Base-by-base conservation (phyloP, 177 flowering plant species). In the Tripterygium wilfordii region DNA sequence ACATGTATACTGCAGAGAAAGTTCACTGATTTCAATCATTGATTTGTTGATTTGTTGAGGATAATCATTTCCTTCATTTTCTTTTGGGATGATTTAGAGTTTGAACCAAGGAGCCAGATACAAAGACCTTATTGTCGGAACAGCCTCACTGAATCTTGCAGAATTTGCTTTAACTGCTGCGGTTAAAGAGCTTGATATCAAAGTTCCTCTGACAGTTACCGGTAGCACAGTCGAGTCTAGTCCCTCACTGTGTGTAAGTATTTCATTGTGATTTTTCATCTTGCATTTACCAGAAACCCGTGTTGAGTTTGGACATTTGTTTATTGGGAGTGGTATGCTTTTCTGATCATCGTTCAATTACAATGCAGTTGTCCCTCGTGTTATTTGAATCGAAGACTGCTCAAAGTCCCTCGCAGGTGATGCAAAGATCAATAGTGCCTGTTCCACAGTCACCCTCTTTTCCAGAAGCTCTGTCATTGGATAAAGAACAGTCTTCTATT, bases 101-200 rank as follows among this genome's bases (percentile, higher is more conserved):
- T 27, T 57, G 31, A 76, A 71, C 33, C 75, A 63, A 66, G 79
- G 72, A 36, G 39, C 63, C 14, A 79, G 73, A 59, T 70, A 49
- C 60, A 86, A 78, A 61, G 54, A 48, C 9, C 48, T 72, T 29
- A 48, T 72, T 42, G 30, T 82, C 51, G 96, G 92, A 45, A 66
- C 76, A 4, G 78, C 81, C 33, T 61, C 63, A 23, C 54, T 94
- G 58, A 90, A 94, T 58, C 66, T 94, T 40, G 89, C 95, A 27
- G 85, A 86, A 42, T 82, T 52, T 66, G 85, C 77, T 45, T 67
- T 77, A 15, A 50, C 61, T 23, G 64, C 65, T 39, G 79, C 67
- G 38, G 72, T 65, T 42, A 67, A 82, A 40, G 82, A 72, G 45
- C 19, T 76, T 46, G 82, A 74, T 45, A 30, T 85, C 32, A 68